Evolutionary conservation across 768 basidiomycete genomes (phyloP).

Genomic region (Butyriboletus loyo): DNA sequence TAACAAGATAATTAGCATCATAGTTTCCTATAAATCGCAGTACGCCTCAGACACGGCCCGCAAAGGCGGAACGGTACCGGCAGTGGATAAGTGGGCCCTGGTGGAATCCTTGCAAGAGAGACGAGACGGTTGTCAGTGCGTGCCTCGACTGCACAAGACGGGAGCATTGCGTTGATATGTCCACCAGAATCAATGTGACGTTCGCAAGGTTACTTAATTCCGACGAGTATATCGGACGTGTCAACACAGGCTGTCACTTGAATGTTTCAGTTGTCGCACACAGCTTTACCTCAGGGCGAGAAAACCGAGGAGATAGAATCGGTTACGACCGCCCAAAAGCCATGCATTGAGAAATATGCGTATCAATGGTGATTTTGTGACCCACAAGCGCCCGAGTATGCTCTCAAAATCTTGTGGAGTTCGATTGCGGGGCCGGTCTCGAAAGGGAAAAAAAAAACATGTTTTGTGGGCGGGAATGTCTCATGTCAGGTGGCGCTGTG

Average conservation of each 20-base stretch:
- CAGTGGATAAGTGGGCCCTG: not conserved
- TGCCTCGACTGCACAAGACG: not conserved
- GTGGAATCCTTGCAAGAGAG: not conserved
- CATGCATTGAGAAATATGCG: not conserved
- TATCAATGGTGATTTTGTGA: not conserved
- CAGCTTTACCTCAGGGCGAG: conserved; percentile 9
- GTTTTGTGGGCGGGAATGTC: not conserved
- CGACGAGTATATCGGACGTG: conserved; percentile 10
- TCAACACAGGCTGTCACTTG: conserved; percentile 6
- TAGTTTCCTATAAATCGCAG: not conserved
- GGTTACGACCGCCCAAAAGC: not conserved
- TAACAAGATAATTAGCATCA: conserved; percentile 31
- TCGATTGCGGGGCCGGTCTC: not conserved
- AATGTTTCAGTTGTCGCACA: conserved; percentile 19
- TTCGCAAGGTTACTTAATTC: not conserved
- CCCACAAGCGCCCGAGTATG: not conserved
- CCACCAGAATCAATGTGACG: not conserved
- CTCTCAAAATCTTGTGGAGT: not conserved
- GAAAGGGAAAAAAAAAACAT: not conserved
- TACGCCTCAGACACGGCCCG: not conserved
- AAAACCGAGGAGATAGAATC: conserved; percentile 15
- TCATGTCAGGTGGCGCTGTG: not conserved
- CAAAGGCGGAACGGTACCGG: not conserved
- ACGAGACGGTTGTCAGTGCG: not conserved
- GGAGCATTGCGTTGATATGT: not conserved